Conservation (phyloP, 257 asterid genomes). For the Coffea eugenioides region DNA sequence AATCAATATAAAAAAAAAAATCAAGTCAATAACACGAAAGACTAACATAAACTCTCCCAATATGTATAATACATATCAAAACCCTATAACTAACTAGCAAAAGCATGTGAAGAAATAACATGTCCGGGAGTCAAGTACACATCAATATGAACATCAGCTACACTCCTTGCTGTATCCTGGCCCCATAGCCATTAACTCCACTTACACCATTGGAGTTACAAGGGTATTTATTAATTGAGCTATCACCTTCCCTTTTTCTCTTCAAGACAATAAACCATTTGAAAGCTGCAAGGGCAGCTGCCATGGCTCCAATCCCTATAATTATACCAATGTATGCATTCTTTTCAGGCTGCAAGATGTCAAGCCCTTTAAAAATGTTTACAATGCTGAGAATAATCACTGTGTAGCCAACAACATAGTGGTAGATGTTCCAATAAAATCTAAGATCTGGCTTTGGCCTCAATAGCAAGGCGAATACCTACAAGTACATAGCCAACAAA, state of each 20-base stretch:
- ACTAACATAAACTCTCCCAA: background rate
- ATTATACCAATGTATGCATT: constrained; percentile 55
- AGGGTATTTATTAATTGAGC: constrained; percentile 12
- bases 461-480: constrained; percentile 64
- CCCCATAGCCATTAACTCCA: constrained; percentile 20
- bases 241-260: constrained; percentile 32
- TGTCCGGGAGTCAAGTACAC: background rate
- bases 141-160: background rate
- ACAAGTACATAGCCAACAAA: background rate
- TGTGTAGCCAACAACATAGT: constrained; percentile 50
- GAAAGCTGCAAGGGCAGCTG: constrained; percentile 46
- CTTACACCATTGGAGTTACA: constrained; percentile 28
- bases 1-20: background rate
- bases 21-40: background rate
- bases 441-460: constrained; percentile 88
- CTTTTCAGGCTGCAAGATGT: constrained; percentile 53
- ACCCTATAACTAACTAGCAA: background rate
- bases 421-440: constrained; percentile 80
- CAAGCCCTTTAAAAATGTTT: constrained; percentile 74
- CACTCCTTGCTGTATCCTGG: background rate
- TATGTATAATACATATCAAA: background rate
- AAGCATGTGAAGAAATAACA: background rate
- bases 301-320: constrained; percentile 48
- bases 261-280: constrained; percentile 67
- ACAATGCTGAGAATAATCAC: constrained; percentile 54